Base-by-base conservation (phyloP, 2,329 filamentous ascomycete genomes). In the Zasmidium citrigriseum region DNA sequence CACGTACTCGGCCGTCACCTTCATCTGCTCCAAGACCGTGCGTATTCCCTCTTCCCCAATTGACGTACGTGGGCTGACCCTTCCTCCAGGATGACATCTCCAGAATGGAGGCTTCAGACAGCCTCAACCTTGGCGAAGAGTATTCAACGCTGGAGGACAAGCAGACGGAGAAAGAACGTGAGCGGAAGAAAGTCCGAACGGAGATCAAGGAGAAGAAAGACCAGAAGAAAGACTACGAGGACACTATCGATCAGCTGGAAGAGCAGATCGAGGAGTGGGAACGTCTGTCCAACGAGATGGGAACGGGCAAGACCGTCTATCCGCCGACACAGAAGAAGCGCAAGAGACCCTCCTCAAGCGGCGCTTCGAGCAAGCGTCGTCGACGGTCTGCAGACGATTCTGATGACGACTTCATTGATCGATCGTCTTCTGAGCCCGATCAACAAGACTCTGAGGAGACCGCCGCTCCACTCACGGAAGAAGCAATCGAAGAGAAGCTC, bases 11-110 rank as follows among this genome's bases (percentile, higher is more conserved):
- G 76, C 73, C 1, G 75, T 87, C 2, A 86, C 83, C 0, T 87
- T 88, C 59, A 83, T 88, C 14, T 87, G 85, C 65, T 82, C 78
- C 16, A 88, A 87, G 66, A 85, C 83, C 7, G 27, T 34, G 14
- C 27, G 27, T 14, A 34, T 7, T 7, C 7, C 7, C 7, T 14
- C 27, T 7, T 34, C 14, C 14, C 27, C 7, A 34, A 34, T 14
- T 34, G 7, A 7, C 14, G 27, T 14, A 34, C 7, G 27, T 34
- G 7, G 27, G 27, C 27, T 34, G 27, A 34, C 27, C 14, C 14
- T 34, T 7, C 27, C 18, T 41, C 34, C 14, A 41, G 0, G 86
- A 88, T 66, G 83, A 87, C 46, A 84, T 88, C 9, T 80, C 75
- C 7, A 70, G 80, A 3, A 76, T 70, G 0, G 79, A 83, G 55